phyloP scores from a whole-genome alignment of 2,329 filamentous ascomycete genomes.

The Dryadomyces quercus-mongolicae region DNA sequence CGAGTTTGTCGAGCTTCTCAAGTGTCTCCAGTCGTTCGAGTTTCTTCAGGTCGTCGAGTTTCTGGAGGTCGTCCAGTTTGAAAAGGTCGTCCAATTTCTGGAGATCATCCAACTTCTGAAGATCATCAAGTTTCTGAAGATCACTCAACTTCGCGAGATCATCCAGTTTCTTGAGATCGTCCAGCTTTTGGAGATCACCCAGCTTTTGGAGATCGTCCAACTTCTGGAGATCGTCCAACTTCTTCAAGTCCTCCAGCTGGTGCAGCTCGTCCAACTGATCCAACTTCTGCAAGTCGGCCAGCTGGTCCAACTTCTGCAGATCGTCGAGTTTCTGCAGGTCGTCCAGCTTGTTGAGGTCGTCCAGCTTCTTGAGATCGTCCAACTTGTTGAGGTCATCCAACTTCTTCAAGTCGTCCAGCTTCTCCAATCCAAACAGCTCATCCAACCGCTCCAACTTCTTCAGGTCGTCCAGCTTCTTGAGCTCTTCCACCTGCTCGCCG shows the following conservation, averaged over 20 bases:
- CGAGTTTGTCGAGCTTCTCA: not conserved
- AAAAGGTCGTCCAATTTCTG: constrained; percentile 42
- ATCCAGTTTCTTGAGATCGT: constrained; percentile 25
- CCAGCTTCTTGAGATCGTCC: not conserved
- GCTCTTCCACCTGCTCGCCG: constrained; percentile 4
- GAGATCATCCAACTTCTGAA: constrained; percentile 22
- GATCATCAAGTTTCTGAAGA: not conserved
- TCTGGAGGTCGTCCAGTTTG: constrained; percentile 23
- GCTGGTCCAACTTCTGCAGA: constrained; percentile 17
- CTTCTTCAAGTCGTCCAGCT: constrained; percentile 29
- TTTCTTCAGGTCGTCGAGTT: not conserved
- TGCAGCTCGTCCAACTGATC: constrained; percentile 16
- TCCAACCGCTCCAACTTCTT: constrained; percentile 60
- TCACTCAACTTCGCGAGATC: not conserved
- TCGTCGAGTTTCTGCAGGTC: constrained; percentile 40
- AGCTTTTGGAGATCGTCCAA: constrained; percentile 31
- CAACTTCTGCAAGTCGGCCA: constrained; percentile 44
- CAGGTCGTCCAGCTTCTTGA: constrained; percentile 48
- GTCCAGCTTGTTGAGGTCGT: not conserved
- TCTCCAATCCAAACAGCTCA: constrained; percentile 24
- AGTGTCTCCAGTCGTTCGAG: no score
- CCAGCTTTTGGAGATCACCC: constrained; percentile 50
- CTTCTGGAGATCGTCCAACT: not conserved
- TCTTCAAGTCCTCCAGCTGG: not conserved
- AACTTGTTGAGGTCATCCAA: not conserved